Evolutionary conservation across 345 rosid genomes (phyloP), one percentile per base, ranked within the genome.

Genomic region (Barbarea vulgaris): DNA sequence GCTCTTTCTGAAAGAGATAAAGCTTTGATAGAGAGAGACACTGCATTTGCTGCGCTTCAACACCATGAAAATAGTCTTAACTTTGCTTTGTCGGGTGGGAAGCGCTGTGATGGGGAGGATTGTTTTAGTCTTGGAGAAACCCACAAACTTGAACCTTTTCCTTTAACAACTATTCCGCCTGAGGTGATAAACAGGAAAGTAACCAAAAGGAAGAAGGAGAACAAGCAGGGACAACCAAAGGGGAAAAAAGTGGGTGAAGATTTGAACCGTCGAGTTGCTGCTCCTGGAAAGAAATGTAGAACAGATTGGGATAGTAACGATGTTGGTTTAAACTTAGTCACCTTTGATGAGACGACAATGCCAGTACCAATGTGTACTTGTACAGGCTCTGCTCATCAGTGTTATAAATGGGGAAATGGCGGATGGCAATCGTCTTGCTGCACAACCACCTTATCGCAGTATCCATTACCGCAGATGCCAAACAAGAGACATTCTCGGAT

Each of bases 381-480:
- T 77, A 94, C 98, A 2, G 92, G 97, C 59, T 64, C 51, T 63
- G 82, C 91, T 9, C 86, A 63, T 18, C 97, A 89, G 51, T 90
- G 99, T 83, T 95, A 95, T 85, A 95, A 95, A 58, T 95, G 99
- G 99, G 97, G 97, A 53, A 87, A 79, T 31, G 99, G 99, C 0
- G 99, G 99, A 37, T 95, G 99, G 99, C 99, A 95, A 77, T 95
- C 99, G 1, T 86, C 97, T 37, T 94, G 99, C 79, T 95, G 97
- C 86, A 92, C 99, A 13, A 92, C 97, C 56, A 79, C 90, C 72
- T 14, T 94, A 63, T 92, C 99, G 6, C 80, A 84, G 52, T 83
- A 88, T 74, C 99, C 99, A 4, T 84, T 94, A 17, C 97, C 99
- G 10, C 93, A 86, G 81, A 80, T 90, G 88, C 97, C 97, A 24